Evolutionary conservation across 768 basidiomycete species (phyloP).

Genomic region (Tricholoma saponaceum): DNA sequence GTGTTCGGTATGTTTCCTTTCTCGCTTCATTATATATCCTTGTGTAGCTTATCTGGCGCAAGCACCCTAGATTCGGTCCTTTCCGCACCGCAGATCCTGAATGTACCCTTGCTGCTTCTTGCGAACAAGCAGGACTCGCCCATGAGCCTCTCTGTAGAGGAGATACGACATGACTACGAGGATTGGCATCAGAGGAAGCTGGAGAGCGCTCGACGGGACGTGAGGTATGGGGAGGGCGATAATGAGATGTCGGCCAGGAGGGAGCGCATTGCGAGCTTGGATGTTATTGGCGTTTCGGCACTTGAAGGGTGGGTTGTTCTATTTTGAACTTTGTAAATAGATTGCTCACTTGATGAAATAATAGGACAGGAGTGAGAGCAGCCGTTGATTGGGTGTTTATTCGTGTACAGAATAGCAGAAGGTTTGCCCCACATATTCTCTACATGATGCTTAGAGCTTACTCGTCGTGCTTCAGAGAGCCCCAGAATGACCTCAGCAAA

Average conservation of each 20-base stretch:
- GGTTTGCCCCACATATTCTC: slow-evolving; percentile 31
- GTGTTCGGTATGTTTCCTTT: slow-evolving; percentile 75
- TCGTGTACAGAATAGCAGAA: slow-evolving; percentile 85
- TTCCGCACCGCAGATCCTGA: slow-evolving; percentile 84
- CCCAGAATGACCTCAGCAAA: slow-evolving; percentile 18
- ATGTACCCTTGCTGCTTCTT: slow-evolving; percentile 84
- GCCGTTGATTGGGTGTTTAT: slow-evolving; percentile 95
- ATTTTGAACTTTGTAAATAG: not conserved
- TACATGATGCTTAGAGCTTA: not conserved
- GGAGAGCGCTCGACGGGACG: slow-evolving; percentile 59
- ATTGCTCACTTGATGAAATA: not conserved
- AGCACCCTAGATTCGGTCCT: slow-evolving; percentile 68
- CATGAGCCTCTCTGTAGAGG: slow-evolving; percentile 76
- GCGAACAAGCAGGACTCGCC: slow-evolving; percentile 96
- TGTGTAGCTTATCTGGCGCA: slow-evolving; percentile 13
- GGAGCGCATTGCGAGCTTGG: slow-evolving; percentile 68
- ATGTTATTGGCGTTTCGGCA: slow-evolving; percentile 89
- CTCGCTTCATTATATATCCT: not conserved
- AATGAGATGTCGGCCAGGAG: slow-evolving; percentile 40
- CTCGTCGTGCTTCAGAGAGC: slow-evolving; percentile 13
- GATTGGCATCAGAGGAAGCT: slow-evolving; percentile 78
- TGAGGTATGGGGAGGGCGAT: slow-evolving; percentile 42
- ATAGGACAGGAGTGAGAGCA: slow-evolving; percentile 77
- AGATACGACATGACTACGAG: slow-evolving; percentile 87
- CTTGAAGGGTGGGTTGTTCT: slow-evolving; percentile 70